phyloP scores from a whole-genome alignment of 306 rosid genomes.

The Adenanthera pavonina region DNA sequence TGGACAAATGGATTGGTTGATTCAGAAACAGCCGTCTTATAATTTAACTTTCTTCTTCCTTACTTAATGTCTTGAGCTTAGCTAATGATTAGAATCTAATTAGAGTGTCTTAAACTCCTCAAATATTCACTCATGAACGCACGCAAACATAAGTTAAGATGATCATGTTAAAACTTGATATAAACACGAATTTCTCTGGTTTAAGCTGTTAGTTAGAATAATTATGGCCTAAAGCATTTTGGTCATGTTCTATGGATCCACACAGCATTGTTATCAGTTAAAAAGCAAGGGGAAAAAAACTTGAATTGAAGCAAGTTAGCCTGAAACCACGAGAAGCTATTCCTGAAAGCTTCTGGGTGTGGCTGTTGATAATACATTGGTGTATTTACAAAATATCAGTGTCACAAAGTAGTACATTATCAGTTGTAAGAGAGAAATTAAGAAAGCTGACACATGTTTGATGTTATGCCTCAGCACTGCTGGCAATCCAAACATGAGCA shows the following conservation, averaged over 20 bases:
- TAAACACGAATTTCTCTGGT: not conserved
- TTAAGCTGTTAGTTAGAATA: no score
- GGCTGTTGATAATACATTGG: constrained; percentile 21
- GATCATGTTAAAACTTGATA: not conserved
- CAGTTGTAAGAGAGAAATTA: constrained; percentile 12
- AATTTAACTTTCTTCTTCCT: not conserved
- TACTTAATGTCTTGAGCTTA: not conserved
- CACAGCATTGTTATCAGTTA: not conserved
- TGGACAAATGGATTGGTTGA: not conserved
- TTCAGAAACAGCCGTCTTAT: not conserved
- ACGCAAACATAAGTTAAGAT: not conserved
- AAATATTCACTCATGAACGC: not conserved
- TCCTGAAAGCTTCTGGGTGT: constrained; percentile 30
- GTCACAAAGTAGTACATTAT: constrained; percentile 5
- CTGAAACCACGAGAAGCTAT: constrained; percentile 10
- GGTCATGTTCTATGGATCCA: not conserved
- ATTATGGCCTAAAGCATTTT: not conserved
- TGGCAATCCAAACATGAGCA: constrained; percentile 36
- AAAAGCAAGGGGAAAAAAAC: not conserved
- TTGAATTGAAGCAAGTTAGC: not conserved
- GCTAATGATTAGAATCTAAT: not conserved
- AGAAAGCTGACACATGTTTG: constrained; percentile 25
- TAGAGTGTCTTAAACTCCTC: not conserved
- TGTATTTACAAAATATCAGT: constrained; percentile 39
- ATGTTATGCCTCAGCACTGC: constrained; percentile 36